phyloP scores from a whole-genome alignment of 495 filamentous ascomycete species.

The Podospora conica region DNA sequence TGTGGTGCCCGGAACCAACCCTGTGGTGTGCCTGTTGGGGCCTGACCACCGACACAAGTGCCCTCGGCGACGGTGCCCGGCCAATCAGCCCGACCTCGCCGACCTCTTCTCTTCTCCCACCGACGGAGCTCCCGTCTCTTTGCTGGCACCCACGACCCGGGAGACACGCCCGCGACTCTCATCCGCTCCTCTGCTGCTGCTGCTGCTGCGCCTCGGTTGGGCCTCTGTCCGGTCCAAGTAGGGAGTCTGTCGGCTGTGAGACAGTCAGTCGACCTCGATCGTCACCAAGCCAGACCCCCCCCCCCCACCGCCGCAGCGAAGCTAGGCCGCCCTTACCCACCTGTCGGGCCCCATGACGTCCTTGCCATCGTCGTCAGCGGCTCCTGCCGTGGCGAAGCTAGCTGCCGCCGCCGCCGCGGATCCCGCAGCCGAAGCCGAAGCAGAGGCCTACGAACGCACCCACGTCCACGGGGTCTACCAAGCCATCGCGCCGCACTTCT shows the following conservation, averaged over 20 bases:
- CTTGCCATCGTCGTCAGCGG: constrained; percentile 27
- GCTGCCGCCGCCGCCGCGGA: constrained; percentile 16
- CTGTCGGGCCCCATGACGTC: constrained; percentile 3
- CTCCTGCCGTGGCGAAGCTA: constrained; percentile 27
- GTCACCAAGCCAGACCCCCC: not conserved
- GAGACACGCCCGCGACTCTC: not conserved
- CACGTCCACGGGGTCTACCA: constrained; percentile 94
- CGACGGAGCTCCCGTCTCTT: not conserved
- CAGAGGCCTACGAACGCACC: constrained; percentile 64
- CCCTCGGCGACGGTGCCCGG: not conserved
- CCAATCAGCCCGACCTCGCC: not conserved
- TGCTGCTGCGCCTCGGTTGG: not conserved
- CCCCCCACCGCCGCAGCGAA: no score
- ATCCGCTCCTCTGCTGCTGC: not conserved
- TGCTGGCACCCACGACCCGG: not conserved
- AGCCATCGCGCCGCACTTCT: constrained; percentile 91
- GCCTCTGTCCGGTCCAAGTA: not conserved
- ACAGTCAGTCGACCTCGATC: not conserved
- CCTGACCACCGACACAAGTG: not conserved
- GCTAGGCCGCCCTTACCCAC: not conserved
- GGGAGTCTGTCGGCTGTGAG: not conserved
- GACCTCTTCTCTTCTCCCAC: not conserved
- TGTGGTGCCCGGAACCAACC: constrained; percentile 2
- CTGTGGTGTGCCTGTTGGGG: constrained; percentile 7
- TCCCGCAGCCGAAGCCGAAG: constrained; percentile 13